Evolutionary conservation across 2,329 filamentous ascomycete genomes (phyloP).

Genomic region (Calonectria hawksworthii): DNA sequence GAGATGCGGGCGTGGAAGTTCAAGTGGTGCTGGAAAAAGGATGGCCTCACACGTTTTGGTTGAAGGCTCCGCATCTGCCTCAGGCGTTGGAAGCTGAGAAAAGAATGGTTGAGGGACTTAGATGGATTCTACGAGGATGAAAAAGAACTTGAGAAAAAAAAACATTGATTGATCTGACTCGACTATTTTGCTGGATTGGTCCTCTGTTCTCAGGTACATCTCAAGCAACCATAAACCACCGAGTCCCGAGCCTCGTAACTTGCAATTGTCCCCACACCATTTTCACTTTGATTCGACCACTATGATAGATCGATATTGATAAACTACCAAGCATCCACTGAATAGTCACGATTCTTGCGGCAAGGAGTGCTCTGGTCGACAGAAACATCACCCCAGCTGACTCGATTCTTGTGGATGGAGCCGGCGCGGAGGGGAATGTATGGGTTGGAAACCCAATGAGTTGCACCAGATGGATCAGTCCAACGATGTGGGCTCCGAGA

Average conservation of each 20-base stretch:
- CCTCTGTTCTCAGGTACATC: neutral
- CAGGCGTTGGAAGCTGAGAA: conserved; percentile 57
- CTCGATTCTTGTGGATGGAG: neutral
- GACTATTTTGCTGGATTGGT: neutral
- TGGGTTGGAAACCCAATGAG: conserved; percentile 1
- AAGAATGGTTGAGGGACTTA: conserved; percentile 57
- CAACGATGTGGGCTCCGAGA: neutral
- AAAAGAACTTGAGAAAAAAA: neutral
- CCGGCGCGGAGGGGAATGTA: neutral
- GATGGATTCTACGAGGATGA: conserved; percentile 52
- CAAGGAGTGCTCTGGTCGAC: neutral
- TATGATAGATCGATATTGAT: too few species aligned
- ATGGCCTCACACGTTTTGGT: conserved; percentile 68
- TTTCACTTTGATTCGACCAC: neutral
- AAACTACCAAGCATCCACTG: neutral
- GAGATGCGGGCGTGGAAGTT: conserved; percentile 55
- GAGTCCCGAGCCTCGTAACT: neutral
- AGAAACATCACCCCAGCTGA: neutral
- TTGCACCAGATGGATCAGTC: neutral
- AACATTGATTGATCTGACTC: neutral
- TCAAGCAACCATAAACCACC: neutral
- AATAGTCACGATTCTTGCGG: neutral
- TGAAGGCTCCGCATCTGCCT: conserved; percentile 58
- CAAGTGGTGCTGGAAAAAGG: conserved; percentile 58
- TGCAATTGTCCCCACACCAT: neutral